phyloP scores from a whole-genome alignment of 305 asterid genomes.

The Fraxinus nigra region DNA sequence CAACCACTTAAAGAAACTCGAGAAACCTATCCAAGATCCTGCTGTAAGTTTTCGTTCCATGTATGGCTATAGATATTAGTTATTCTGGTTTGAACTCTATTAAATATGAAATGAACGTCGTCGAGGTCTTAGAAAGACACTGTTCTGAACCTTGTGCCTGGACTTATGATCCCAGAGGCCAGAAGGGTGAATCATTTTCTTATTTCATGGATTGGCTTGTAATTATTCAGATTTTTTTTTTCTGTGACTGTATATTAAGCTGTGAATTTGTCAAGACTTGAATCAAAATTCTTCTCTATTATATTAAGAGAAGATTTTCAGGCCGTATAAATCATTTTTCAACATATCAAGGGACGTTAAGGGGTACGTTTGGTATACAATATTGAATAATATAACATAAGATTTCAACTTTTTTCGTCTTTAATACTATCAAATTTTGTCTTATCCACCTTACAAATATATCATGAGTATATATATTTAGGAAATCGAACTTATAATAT shows the following conservation, averaged over 20 bases:
- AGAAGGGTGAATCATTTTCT: background rate
- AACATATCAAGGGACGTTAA: background rate
- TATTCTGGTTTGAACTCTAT: background rate
- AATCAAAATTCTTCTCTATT: background rate
- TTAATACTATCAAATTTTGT: background rate
- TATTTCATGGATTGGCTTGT: background rate
- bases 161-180: background rate
- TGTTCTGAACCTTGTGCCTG: background rate
- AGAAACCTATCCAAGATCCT: slow-evolving; percentile 27
- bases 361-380: background rate
- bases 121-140: background rate
- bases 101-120: background rate
- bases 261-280: background rate
- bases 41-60: slow-evolving; percentile 26
- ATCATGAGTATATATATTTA: background rate
- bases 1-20: slow-evolving; percentile 40
- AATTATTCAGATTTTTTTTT: background rate
- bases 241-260: background rate
- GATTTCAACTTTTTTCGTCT: background rate
- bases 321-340: background rate
- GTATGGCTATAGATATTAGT: slow-evolving; percentile 36
- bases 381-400: background rate
- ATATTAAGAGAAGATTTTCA: background rate
- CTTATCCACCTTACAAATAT: background rate
- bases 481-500: background rate